A percentile compares a stretch with the other conserved stretches of the same genome.
Evolutionary conservation across 108 stramenopile species (phyloP).

Genomic region (Nannochloropsis gaditana): DNA sequence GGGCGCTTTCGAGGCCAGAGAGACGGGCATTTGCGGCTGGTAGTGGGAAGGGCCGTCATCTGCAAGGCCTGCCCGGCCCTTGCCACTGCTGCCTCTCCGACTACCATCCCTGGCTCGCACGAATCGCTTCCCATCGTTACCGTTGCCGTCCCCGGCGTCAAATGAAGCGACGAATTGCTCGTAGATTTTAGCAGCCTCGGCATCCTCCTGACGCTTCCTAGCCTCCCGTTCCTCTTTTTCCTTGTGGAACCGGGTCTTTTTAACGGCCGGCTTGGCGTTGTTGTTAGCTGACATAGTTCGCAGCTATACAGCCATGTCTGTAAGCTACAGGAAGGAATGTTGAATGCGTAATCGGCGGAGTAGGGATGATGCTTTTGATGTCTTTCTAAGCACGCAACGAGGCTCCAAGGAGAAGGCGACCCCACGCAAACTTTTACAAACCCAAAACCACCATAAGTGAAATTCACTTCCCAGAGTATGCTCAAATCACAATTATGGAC

Average conservation of each 20-base stretch:
- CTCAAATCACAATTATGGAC: too few species aligned
- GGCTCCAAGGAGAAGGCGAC: too few species aligned
- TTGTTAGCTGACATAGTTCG: neutral
- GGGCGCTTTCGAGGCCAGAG: neutral
- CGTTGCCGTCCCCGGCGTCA: constrained; percentile 31
- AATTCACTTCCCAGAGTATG: too few species aligned
- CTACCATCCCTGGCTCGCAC: constrained; percentile 29
- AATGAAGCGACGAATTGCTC: constrained; percentile 53
- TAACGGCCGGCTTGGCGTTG: constrained; percentile 21
- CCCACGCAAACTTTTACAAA: too few species aligned
- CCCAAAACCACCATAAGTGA: too few species aligned
- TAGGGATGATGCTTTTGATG: too few species aligned
- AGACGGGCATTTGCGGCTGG: neutral
- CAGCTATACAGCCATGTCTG: too few species aligned
- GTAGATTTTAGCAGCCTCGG: constrained; percentile 52
- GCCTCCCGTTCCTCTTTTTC: constrained; percentile 46
- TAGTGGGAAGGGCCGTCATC: neutral
- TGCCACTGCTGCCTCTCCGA: neutral
- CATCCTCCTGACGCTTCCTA: constrained; percentile 51
- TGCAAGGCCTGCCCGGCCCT: neutral
- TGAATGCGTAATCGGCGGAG: too few species aligned
- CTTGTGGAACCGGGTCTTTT: constrained; percentile 56
- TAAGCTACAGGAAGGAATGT: too few species aligned
- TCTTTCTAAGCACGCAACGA: too few species aligned
- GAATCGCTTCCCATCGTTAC: constrained; percentile 36